phyloP scores from a whole-genome alignment of 257 asterid species.

The Apocynum venetum region DNA sequence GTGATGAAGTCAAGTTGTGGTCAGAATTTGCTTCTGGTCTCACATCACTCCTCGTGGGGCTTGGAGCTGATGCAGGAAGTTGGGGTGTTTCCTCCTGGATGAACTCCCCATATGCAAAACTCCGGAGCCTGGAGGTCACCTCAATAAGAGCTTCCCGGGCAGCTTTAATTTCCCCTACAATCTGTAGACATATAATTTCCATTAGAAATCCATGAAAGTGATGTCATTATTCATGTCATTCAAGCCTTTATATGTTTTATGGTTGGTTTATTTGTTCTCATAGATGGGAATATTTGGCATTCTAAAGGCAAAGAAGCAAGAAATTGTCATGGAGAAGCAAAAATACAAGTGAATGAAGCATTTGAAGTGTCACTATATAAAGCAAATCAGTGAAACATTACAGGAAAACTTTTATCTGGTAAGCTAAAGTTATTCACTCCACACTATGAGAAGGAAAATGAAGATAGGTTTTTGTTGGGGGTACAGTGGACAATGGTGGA shows the following conservation, averaged over 20 bases:
- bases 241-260: not conserved
- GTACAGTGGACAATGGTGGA: too few species aligned
- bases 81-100: slow-evolving; percentile 23
- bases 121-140: slow-evolving; percentile 37
- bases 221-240: not conserved
- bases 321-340: not conserved
- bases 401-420: not conserved
- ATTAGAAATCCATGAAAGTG: not conserved
- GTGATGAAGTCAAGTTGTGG: slow-evolving; percentile 10
- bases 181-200: slow-evolving; percentile 29
- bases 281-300: not conserved
- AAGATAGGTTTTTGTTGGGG: not conserved
- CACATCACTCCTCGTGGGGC: slow-evolving; percentile 19
- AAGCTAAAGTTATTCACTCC: not conserved
- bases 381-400: not conserved
- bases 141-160: slow-evolving; percentile 37
- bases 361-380: not conserved
- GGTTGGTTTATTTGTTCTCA: not conserved
- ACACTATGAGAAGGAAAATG: not conserved
- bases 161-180: slow-evolving; percentile 50
- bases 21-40: slow-evolving; percentile 21
- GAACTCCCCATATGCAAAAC: slow-evolving; percentile 25
- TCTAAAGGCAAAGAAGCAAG: not conserved
- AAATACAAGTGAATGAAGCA: not conserved
- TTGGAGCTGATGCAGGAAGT: slow-evolving; percentile 18